These are phyloP conservation scores for Pichia paraexigua DNA, from an alignment of 805 yeast species.

Conservation along the genomic window DNA sequence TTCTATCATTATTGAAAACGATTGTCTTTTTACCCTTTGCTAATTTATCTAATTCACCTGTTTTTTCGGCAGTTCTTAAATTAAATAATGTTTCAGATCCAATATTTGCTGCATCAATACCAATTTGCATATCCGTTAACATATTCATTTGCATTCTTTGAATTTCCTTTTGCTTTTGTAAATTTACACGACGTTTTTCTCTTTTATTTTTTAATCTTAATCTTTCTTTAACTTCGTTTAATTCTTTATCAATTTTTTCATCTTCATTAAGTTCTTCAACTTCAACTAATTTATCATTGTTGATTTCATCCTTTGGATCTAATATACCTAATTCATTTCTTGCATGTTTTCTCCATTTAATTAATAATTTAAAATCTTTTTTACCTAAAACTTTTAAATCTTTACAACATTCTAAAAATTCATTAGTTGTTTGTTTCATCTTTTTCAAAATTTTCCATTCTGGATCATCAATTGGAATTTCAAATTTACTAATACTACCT, in stretches of 20 bases:
- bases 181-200: conserved; percentile 76
- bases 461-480: conserved; percentile 51
- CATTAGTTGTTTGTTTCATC: conserved; percentile 70
- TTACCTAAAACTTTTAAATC: conserved; percentile 92
- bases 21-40: conserved; percentile 68
- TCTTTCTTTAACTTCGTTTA: conserved; percentile 62
- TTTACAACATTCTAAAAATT: conserved; percentile 72
- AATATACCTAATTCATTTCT: conserved; percentile 69
- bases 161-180: conserved; percentile 78
- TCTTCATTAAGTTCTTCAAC: conserved; percentile 76
- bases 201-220: conserved; percentile 65
- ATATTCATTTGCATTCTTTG: conserved; percentile 92
- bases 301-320: conserved; percentile 42
- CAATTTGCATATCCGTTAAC: conserved; percentile 87
- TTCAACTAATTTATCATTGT: conserved; percentile 46
- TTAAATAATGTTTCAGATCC: conserved; percentile 79
- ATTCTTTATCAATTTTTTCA: conserved; percentile 79
- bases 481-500: conserved; percentile 64
- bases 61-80: conserved; percentile 75
- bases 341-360: conserved; percentile 85
- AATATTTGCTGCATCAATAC: conserved; percentile 80
- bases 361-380: conserved; percentile 79
- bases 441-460: conserved; percentile 68
- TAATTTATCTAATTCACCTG: conserved; percentile 69
- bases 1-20: conserved; percentile 47